Evolutionary conservation across 305 asterid genomes (phyloP).

Genomic region (Fraxinus platypoda): DNA sequence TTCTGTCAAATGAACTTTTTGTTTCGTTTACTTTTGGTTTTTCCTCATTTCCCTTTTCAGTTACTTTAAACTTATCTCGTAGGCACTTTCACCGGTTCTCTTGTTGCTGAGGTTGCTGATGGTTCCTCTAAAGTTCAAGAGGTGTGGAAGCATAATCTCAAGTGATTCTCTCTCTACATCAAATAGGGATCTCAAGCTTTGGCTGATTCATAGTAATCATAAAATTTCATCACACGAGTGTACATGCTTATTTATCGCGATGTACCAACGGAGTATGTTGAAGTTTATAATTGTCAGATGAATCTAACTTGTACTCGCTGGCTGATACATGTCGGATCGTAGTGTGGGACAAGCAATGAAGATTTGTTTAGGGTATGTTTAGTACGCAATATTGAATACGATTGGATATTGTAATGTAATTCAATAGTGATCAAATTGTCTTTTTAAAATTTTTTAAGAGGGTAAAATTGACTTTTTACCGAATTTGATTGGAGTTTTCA

Average conservation of each 20-base stretch:
- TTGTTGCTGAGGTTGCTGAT: slow-evolving; percentile 76
- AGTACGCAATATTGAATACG: not conserved
- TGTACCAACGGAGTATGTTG: not conserved
- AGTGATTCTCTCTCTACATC: slow-evolving; percentile 30
- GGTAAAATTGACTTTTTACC: not conserved
- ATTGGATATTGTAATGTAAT: not conserved
- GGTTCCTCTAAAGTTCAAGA: slow-evolving; percentile 92
- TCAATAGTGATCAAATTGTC: not conserved
- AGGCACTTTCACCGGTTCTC: slow-evolving; percentile 55
- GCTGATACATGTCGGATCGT: not conserved
- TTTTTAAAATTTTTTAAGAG: no score
- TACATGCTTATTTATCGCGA: not conserved
- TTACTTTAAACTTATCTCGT: not conserved
- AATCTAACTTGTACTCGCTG: not conserved
- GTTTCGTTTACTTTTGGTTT: not conserved
- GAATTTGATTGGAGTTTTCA: not conserved
- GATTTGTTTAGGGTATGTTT: not conserved
- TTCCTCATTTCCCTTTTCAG: not conserved
- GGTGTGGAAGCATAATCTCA: slow-evolving; percentile 72
- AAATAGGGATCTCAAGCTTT: not conserved
- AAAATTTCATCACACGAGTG: not conserved
- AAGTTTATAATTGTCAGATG: not conserved
- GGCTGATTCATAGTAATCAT: not conserved
- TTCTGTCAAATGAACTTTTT: not conserved
- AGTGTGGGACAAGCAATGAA: not conserved